Percentiles rank a stretch among this genome's conserved stretches.
These are phyloP conservation scores for Penicillium malachiteum DNA, from an alignment of 495 filamentous ascomycete genomes.

Conservation along the genomic window DNA sequence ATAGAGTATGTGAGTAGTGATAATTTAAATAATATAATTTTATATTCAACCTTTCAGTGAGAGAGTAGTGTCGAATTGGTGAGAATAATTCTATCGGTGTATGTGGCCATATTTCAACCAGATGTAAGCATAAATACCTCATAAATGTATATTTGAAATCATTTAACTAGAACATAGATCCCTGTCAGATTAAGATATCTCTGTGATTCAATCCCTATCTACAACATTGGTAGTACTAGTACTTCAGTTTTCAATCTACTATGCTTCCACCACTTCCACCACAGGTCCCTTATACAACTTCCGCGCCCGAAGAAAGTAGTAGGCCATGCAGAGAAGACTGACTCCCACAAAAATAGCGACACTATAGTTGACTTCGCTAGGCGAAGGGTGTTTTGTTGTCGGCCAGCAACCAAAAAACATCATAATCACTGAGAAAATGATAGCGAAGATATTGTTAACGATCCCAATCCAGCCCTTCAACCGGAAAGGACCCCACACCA, in stretches of 20 bases:
- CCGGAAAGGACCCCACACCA: conserved; percentile 1
- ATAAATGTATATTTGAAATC: too few relatives aligned
- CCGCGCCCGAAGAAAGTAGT: not conserved
- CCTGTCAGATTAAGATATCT: too few relatives aligned
- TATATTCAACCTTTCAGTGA: too few relatives aligned
- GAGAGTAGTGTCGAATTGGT: too few relatives aligned
- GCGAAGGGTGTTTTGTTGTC: not conserved
- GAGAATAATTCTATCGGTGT: too few relatives aligned
- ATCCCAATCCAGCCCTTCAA: conserved; percentile 1
- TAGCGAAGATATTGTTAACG: conserved; percentile 1
- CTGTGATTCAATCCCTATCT: too few relatives aligned
- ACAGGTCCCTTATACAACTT: not conserved
- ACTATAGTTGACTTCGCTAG: not conserved
- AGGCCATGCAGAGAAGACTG: not conserved
- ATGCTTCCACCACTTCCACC: conserved; percentile 1
- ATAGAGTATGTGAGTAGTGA: too few relatives aligned
- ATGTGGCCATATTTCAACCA: too few relatives aligned
- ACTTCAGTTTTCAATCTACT: not conserved
- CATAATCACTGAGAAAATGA: not conserved
- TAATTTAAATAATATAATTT: too few relatives aligned
- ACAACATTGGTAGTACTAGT: too few relatives aligned
- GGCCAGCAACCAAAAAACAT: conserved; percentile 1
- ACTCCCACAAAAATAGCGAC: not conserved
- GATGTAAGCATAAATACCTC: too few relatives aligned
- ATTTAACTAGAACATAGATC: too few relatives aligned